A percentile compares a stretch with the other conserved stretches of the same genome.
These are phyloP conservation scores for Macrolepiota albuminosa DNA, from an alignment of 768 basidiomycete species.

Conservation along the genomic window DNA sequence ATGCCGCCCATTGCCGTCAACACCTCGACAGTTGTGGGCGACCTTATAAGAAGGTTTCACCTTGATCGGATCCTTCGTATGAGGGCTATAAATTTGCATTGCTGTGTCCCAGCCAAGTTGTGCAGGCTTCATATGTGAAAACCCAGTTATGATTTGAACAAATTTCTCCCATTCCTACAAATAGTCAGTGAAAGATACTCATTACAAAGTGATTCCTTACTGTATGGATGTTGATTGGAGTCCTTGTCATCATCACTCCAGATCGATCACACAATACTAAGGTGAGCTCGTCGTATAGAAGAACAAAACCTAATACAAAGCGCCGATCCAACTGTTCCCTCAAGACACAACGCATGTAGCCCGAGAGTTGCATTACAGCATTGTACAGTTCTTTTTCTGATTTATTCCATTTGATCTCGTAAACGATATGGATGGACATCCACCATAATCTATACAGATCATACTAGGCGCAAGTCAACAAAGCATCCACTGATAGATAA, in stretches of 20 bases:
- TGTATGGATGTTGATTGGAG: constrained; percentile 7
- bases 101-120: constrained; percentile 10
- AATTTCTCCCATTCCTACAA: background rate
- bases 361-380: constrained; percentile 1
- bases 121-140: background rate
- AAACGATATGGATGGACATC: background rate
- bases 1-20: background rate
- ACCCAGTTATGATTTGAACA: constrained; percentile 2
- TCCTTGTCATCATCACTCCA: constrained; percentile 7
- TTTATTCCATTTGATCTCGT: background rate
- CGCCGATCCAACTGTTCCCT: background rate
- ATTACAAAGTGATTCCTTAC: background rate
- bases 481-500: background rate
- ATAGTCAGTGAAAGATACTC: background rate
- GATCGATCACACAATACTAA: constrained; percentile 8
- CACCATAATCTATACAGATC: background rate
- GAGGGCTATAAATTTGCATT: constrained; percentile 7
- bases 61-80: too few relatives aligned
- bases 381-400: background rate
- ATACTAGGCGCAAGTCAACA: background rate
- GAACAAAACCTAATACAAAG: constrained; percentile 3
- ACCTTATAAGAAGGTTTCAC: background rate
- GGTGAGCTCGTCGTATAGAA: constrained; percentile 4
- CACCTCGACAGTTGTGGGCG: background rate
- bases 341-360: constrained; percentile 10